phyloP scores from a whole-genome alignment of 495 filamentous ascomycete species.

The Xylaria flabelliformis region DNA sequence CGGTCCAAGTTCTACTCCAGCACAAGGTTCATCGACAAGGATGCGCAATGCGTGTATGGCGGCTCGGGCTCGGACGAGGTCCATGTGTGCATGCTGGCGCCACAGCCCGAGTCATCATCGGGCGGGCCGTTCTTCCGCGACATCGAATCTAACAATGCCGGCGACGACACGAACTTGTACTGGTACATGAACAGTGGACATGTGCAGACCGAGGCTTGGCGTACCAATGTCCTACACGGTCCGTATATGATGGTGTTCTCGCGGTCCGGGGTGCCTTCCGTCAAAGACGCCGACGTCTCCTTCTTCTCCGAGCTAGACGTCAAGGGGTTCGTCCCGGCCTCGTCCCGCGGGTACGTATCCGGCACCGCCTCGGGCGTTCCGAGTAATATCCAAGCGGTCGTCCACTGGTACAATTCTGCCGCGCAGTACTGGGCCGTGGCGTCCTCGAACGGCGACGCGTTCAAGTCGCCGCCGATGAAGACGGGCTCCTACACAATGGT shows the following conservation, averaged over 20 bases:
- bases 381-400: constrained; percentile 59
- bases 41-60: constrained; percentile 64
- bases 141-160: constrained; percentile 69
- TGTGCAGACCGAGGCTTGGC: constrained; percentile 66
- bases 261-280: constrained; percentile 60
- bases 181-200: constrained; percentile 74
- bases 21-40: constrained; percentile 70
- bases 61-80: constrained; percentile 48
- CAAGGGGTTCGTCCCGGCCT: constrained; percentile 61
- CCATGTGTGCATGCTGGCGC: constrained; percentile 59
- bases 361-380: constrained; percentile 61
- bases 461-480: constrained; percentile 71
- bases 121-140: constrained; percentile 69
- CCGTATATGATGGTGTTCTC: constrained; percentile 69
- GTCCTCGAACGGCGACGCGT: constrained; percentile 53
- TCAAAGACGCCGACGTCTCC: constrained; percentile 57
- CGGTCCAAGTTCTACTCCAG: constrained; percentile 74
- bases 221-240: constrained; percentile 69
- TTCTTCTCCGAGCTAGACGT: constrained; percentile 65
- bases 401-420: constrained; percentile 68
- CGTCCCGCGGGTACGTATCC: constrained; percentile 62
- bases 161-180: constrained; percentile 63
- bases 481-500: constrained; percentile 71
- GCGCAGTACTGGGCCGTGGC: constrained; percentile 72
- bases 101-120: constrained; percentile 58